phyloP scores from a whole-genome alignment of 2,329 filamentous ascomycete genomes.

The Bipolaris gigantea region DNA sequence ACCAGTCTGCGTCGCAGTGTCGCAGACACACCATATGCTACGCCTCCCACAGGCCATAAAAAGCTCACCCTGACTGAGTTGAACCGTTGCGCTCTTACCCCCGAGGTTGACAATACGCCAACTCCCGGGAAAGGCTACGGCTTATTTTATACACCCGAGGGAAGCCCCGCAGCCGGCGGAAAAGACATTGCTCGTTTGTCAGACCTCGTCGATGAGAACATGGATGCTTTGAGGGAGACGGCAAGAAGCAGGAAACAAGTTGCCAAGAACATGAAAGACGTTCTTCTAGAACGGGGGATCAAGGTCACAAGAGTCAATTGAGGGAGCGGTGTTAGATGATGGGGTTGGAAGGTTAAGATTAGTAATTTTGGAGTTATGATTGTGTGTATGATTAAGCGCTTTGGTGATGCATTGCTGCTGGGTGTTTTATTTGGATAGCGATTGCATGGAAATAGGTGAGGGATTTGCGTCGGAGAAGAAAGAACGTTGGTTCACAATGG shows the following conservation, averaged over 20 bases:
- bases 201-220: conserved; percentile 46
- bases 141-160: conserved; percentile 41
- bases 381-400: conserved; percentile 28
- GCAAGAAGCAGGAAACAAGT: conserved; percentile 45
- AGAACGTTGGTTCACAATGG: not conserved
- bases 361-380: conserved; percentile 12
- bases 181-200: conserved; percentile 41
- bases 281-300: conserved; percentile 39
- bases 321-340: not conserved
- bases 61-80: conserved; percentile 37
- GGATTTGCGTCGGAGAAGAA: not conserved
- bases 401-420: not conserved
- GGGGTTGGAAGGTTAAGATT: not conserved
- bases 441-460: not conserved
- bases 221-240: conserved; percentile 43
- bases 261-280: conserved; percentile 43
- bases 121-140: conserved; percentile 37
- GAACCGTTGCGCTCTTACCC: conserved; percentile 35
- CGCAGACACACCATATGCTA: conserved; percentile 39
- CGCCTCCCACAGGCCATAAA: conserved; percentile 42
- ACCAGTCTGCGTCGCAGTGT: conserved; percentile 20
- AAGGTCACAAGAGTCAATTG: conserved; percentile 29
- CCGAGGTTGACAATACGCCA: conserved; percentile 33
- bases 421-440: conserved; percentile 15
- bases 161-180: conserved; percentile 26